Conservation (phyloP, 306 rosid genomes). For the Urtica urens region DNA sequence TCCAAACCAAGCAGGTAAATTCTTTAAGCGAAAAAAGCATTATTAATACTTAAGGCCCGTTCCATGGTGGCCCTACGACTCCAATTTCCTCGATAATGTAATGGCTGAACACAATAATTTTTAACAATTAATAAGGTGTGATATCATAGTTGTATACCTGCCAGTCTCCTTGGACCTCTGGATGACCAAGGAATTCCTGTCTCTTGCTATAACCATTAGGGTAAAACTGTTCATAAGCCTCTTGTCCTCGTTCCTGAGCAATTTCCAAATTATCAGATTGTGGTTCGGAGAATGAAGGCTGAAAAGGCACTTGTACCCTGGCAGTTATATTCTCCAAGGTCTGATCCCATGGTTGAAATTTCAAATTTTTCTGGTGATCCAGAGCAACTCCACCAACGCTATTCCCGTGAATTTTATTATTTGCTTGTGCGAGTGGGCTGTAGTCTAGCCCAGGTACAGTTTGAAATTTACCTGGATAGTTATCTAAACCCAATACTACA, state of each 20-base stretch:
- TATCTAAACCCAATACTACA: conserved; percentile 25
- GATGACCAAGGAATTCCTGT: conserved; percentile 23
- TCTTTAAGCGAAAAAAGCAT: too few species aligned
- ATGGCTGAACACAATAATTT: too few species aligned
- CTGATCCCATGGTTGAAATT: conserved; percentile 32
- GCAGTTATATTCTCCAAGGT: conserved; percentile 22
- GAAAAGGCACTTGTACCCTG: conserved; percentile 34
- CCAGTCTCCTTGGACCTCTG: conserved; percentile 35
- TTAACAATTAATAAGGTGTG: too few species aligned
- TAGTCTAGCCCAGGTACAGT: conserved; percentile 28
- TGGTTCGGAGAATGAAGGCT: conserved; percentile 32
- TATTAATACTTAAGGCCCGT: too few species aligned
- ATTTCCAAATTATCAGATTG: conserved; percentile 21
- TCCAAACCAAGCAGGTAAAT: too few species aligned
- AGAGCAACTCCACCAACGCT: conserved; percentile 20
- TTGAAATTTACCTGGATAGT: conserved; percentile 34
- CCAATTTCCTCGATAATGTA: too few species aligned
- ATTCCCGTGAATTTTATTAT: conserved; percentile 24
- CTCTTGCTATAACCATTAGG: conserved; percentile 22
- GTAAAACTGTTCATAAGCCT: conserved; percentile 20
- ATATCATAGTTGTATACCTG: conserved; percentile 44
- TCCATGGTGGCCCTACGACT: too few species aligned
- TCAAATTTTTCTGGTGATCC: conserved; percentile 30
- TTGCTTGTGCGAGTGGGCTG: conserved; percentile 30
- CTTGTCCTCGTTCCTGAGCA: conserved; percentile 37